phyloP scores from a whole-genome alignment of 768 basidiomycete species.

The Trametes elegans region DNA sequence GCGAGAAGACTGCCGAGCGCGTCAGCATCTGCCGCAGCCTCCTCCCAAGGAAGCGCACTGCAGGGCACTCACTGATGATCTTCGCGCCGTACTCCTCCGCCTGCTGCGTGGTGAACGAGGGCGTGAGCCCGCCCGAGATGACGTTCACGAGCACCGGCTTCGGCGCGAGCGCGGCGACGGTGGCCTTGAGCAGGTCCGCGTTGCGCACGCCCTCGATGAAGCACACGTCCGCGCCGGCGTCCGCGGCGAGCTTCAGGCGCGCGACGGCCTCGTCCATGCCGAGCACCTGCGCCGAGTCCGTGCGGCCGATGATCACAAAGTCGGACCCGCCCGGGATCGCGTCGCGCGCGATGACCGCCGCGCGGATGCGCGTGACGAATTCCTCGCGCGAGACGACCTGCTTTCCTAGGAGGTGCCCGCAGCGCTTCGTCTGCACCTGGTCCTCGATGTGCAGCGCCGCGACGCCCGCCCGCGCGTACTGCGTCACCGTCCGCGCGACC shows the following conservation, averaged over 20 bases:
- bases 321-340: constrained; percentile 73
- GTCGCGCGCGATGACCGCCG: constrained; percentile 75
- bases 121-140: constrained; percentile 75
- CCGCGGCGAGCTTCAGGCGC: constrained; percentile 67
- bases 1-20: constrained; percentile 58
- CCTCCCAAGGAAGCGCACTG: no score
- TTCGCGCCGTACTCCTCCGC: constrained; percentile 72
- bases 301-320: constrained; percentile 76
- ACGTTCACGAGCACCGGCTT: constrained; percentile 80
- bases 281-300: constrained; percentile 74
- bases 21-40: background rate
- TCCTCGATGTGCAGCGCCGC: constrained; percentile 80
- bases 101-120: constrained; percentile 67
- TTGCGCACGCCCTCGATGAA: constrained; percentile 81
- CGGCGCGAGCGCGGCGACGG: constrained; percentile 66
- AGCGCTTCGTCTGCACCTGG: constrained; percentile 80
- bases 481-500: constrained; percentile 72
- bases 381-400: constrained; percentile 80
- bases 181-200: constrained; percentile 58
- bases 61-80: constrained; percentile 60
- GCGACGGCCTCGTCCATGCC: constrained; percentile 75
- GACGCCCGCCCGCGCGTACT: constrained; percentile 67
- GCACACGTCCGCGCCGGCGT: constrained; percentile 75
- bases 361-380: constrained; percentile 70
- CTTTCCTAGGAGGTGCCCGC: constrained; percentile 78